These are phyloP conservation scores for Stentor roeselii DNA, from an alignment of 73 alveolate genomes.

Conservation along the genomic window DNA sequence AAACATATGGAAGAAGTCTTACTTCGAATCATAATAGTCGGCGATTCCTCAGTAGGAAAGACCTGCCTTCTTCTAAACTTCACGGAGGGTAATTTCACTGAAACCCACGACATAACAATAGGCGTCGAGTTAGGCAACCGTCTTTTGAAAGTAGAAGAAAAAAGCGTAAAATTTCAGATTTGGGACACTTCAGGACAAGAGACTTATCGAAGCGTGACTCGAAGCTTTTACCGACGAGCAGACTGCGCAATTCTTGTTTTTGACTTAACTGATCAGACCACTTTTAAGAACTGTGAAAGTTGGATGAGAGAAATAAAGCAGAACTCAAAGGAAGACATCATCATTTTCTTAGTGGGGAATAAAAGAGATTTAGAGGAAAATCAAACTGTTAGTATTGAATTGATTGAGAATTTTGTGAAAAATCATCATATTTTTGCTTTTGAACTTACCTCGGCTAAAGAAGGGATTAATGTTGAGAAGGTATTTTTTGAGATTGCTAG, in stretches of 20 bases:
- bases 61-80: conserved; percentile 62
- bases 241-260: neutral
- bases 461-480: neutral
- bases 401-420: neutral
- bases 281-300: conserved; percentile 48
- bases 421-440: neutral
- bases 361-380: conserved; percentile 38
- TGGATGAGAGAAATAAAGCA: conserved; percentile 81
- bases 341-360: conserved; percentile 74
- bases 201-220: neutral
- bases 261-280: neutral
- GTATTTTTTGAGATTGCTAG: neutral
- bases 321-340: conserved; percentile 64
- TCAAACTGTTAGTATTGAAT: conserved; percentile 24
- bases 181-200: conserved; percentile 29
- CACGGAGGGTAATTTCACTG: conserved; percentile 29
- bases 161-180: neutral
- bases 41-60: conserved; percentile 77
- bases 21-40: conserved; percentile 60
- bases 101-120: neutral
- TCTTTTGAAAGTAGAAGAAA: neutral
- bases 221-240: conserved; percentile 18
- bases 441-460: neutral
- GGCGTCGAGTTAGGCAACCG: neutral
- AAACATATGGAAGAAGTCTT: neutral